Conservation (phyloP, 805 yeast species). For the Tetrapisispora taiwanensis region DNA sequence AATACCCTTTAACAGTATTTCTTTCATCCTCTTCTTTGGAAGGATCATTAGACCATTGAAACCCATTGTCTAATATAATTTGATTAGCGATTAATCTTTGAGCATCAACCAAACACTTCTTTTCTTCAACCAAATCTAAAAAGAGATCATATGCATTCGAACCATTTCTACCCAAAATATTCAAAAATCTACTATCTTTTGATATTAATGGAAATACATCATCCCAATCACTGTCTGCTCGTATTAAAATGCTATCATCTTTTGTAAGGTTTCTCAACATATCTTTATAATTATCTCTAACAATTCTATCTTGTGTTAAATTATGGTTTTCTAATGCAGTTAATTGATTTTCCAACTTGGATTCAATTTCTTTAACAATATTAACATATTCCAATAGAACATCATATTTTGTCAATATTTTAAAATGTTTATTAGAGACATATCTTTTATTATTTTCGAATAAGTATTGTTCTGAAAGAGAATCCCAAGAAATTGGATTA, state of each 20-base stretch:
- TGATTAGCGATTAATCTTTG: slow-evolving; percentile 52
- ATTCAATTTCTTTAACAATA: slow-evolving; percentile 22
- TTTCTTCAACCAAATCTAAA: slow-evolving; percentile 62
- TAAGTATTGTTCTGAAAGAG: slow-evolving; percentile 14
- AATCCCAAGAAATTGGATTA: slow-evolving; percentile 18
- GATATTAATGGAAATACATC: slow-evolving; percentile 43
- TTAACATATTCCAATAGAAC: slow-evolving; percentile 36
- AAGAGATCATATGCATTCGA: slow-evolving; percentile 69
- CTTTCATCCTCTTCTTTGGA: slow-evolving; percentile 11
- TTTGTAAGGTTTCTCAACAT: slow-evolving; percentile 27
- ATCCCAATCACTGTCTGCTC: slow-evolving; percentile 49
- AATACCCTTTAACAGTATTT: slow-evolving; percentile 12
- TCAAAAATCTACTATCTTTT: slow-evolving; percentile 47
- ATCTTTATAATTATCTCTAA: slow-evolving; percentile 48
- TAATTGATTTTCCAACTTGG: slow-evolving; percentile 18
- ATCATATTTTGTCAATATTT: slow-evolving; percentile 46
- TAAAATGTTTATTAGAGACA: slow-evolving; percentile 49
- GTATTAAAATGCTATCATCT: slow-evolving; percentile 19
- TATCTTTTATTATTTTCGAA: slow-evolving; percentile 41
- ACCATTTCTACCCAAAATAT: slow-evolving; percentile 63
- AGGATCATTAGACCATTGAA: slow-evolving; percentile 17
- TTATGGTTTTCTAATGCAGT: slow-evolving; percentile 30
- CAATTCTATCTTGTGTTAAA: slow-evolving; percentile 50
- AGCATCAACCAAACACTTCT: slow-evolving; percentile 43
- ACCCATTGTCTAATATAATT: slow-evolving; percentile 32